Percentiles rank a stretch among this genome's conserved stretches.
Conservation (phyloP, 108 stramenopile species). For the Nitzschia putrida region DNA sequence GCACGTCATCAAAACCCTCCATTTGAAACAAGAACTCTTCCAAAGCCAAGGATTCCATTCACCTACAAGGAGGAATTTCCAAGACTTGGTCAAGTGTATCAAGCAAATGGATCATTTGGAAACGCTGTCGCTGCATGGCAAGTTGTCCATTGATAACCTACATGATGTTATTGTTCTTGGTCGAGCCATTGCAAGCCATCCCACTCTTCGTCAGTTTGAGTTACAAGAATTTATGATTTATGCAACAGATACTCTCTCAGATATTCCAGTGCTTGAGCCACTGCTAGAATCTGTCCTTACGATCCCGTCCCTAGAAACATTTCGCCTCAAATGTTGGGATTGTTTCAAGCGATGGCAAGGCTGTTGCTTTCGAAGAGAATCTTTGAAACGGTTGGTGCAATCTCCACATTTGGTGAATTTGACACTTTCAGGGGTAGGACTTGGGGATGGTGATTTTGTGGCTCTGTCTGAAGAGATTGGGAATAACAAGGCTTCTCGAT, state of each 20-base stretch:
- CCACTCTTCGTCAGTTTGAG: slow-evolving; percentile 1
- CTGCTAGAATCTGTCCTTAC: background rate
- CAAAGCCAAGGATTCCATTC: slow-evolving; percentile 5
- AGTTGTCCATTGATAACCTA: slow-evolving; percentile 14
- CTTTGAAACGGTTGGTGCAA: background rate
- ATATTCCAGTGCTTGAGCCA: slow-evolving; percentile 14
- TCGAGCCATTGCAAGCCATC: slow-evolving; percentile 10
- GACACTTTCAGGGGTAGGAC: slow-evolving; percentile 8
- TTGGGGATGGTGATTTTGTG: slow-evolving; percentile 21
- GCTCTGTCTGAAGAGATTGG: slow-evolving; percentile 8
- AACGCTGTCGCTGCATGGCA: background rate
- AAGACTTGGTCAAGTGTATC: background rate
- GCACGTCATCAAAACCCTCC: background rate
- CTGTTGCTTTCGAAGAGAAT: background rate
- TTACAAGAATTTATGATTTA: slow-evolving; percentile 11
- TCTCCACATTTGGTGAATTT: background rate
- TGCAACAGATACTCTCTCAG: background rate
- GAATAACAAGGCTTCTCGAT: background rate
- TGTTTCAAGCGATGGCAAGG: slow-evolving; percentile 4
- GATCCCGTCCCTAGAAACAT: background rate
- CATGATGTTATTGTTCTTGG: slow-evolving; percentile 13
- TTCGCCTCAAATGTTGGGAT: slow-evolving; percentile 9
- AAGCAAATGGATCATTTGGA: slow-evolving; percentile 4
- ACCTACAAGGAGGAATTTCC: slow-evolving; percentile 2
- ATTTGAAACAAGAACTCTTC: slow-evolving; percentile 4